phyloP scores from a whole-genome alignment of 108 stramenopile genomes.

The Nitzschia sp. region DNA sequence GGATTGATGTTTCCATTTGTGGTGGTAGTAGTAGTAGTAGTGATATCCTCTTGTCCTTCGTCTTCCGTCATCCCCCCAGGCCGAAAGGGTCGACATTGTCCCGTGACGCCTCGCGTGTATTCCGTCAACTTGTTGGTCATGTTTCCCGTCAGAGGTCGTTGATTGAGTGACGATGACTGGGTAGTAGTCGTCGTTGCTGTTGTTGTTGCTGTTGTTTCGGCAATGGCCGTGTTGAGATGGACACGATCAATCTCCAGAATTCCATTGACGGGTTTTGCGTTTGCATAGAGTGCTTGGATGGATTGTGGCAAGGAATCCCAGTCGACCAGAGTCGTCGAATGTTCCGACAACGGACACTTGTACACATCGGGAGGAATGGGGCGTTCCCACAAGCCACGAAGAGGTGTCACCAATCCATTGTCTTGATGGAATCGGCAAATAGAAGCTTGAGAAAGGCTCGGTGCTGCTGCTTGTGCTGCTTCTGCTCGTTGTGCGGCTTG shows the following conservation, averaged over 20 bases:
- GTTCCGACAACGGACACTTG: constrained; percentile 39
- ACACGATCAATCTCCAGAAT: constrained; percentile 17
- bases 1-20: constrained; percentile 15
- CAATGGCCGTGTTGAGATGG: constrained; percentile 14
- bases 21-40: too few species aligned
- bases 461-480: neutral
- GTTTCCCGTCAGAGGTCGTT: constrained; percentile 61
- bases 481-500: constrained; percentile 13
- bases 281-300: constrained; percentile 30
- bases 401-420: constrained; percentile 28
- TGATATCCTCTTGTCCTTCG: neutral
- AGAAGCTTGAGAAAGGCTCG: constrained; percentile 2
- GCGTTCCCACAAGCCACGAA: constrained; percentile 30
- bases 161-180: neutral
- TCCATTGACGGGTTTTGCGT: constrained; percentile 6
- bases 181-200: neutral
- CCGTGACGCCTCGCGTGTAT: constrained; percentile 71
- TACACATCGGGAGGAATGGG: constrained; percentile 35
- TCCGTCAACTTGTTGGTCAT: constrained; percentile 73
- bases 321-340: constrained; percentile 33
- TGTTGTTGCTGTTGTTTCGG: neutral
- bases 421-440: constrained; percentile 25
- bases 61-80: constrained; percentile 68
- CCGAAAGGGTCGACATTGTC: constrained; percentile 63
- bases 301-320: constrained; percentile 36